Evolutionary conservation across 169 alveolate species (phyloP), one percentile per base, ranked within the genome.

Genomic region (Sarcocystis neurona): DNA sequence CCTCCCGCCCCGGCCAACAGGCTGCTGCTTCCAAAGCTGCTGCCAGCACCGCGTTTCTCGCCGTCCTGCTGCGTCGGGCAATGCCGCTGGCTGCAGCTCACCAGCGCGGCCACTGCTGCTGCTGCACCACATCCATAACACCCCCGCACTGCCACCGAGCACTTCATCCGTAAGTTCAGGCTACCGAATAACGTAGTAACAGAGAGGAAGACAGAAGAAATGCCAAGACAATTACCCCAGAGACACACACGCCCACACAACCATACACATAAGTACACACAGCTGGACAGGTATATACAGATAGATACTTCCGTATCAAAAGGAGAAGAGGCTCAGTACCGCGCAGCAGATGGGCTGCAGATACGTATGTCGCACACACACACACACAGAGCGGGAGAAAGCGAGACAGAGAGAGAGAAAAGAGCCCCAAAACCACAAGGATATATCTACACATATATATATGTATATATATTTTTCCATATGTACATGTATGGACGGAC

Each of bases 21-120:
- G n/a, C n/a, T n/a, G n/a, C n/a, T n/a, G 72, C 72, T 27, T 34
- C 72, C 72, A 18, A 27, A 58, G 30, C 15, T 18, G 72, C 72
- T 58, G 72, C 72, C 72, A 23, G 50, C 44, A 5, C 5, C 50
- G 34, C 23, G 12, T 47, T 70, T 43, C 48, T 70, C 79, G 23
- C 48, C 79, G 27, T 70, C 79, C 47, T 20, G 15, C 4, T 47
- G 79, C 79, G 79, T 70, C 6, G 79, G 79, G 8, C 79, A 34
- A 47, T 70, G 79, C 48, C 30, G 10, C 79, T 70, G 79, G 48
- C 79, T 70, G 79, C 79, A 37, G 79, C 27, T 47, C 27, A 70
- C 79, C 48, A 70, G 79, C 8, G 79, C 79, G 23, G 79, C 79
- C 23, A 70, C 23, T 15, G 47, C 27, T 15, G 79, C n/a, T 4